Base-by-base conservation (phyloP, 2,329 filamentous ascomycete genomes). In the Fusarium pseudonygamai region DNA sequence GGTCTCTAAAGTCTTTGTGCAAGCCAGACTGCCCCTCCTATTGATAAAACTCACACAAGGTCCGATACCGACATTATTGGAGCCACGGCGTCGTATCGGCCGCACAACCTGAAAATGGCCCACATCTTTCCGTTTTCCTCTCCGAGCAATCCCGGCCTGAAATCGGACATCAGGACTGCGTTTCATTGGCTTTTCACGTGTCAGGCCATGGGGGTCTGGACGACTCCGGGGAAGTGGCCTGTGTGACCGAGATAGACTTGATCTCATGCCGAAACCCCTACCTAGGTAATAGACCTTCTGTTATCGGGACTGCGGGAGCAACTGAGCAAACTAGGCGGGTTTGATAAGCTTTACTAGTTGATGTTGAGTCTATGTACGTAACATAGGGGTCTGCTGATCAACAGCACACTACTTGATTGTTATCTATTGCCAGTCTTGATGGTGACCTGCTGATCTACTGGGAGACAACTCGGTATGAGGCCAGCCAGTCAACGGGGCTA, bases 41-140 rank as follows among this genome's bases (percentile, higher is more conserved):
- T 52, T 49, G 62, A 67, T 46, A 71, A 42, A 64, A 73, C 74
- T 64, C 59, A 63, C 71, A 74, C 71, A 74, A 71, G 71, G 71
- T 71, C 57, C 40, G 53, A 36, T 45, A 37, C 67, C 62, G 67
- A 55, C 46, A 24, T 58, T 24, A 42, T 28, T 34, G 49, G 36
- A 34, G 52, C 30, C 45, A 47, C 58, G 62, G 69, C 64, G 60
- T 63, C 47, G 58, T 45, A 75, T 75, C 73, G 70, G 67, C 70
- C 73, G 73, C n/a, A n/a, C n/a, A n/a, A 70, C 46, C 60, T 72
- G 28, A 30, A 55, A 10, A 55, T 34, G 60, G 42, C 57, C 67
- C 69, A 72, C 69, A 39, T 36, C 67, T 67, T 77, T 76, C 76
- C 65, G 79, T 78, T 80, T 76, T 72, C 49, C 43, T 52, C 62